Evolutionary conservation across 257 asterid species (phyloP), one percentile per base, ranked within the genome.

Genomic region (Leonotis leonurus): DNA sequence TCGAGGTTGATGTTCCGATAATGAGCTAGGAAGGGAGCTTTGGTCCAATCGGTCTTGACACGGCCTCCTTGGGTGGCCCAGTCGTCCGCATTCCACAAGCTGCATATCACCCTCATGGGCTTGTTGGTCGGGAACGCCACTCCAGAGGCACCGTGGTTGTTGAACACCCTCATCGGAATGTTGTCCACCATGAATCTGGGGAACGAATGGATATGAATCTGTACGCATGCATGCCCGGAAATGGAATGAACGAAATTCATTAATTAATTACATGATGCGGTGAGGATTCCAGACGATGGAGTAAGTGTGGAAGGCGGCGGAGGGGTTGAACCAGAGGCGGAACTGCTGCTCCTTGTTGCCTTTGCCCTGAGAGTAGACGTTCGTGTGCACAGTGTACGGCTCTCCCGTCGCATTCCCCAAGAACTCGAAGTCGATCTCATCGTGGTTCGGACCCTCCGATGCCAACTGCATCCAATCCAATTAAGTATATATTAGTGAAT

Each of bases 1-100:
- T 60, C 25, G 22, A 74, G 68, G 30, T 56, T 80, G 52, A 80
- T 73, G 37, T 80, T 80, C 55, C 83, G 61, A 60, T 80, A 83
- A 6, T 75, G 53, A 0, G 86, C 90, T 1, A 51, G 30, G 44
- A 83, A 83, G 2, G 90, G 90, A 50, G 83, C 82, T 27, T 64
- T 36, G 12, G 75, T 33, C 83, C 85, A 82, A 44, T 82, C 80
- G 1, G 88, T 79, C 71, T 82, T 82, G 3, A 82, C 71, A 1
- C 75, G 65, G 4, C 85, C 89, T 11, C 89, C 89, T 16, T 77
- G 89, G 10, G 83, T 82, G 3, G 82, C 87, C 84, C 84, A 81
- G 6, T 78, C 84, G 7, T 81, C 87, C 0, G 87, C 88, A 2
- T 76, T 77, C 86, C 89, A 83, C 32, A 83, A 20, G 80, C 89